phyloP scores from a whole-genome alignment of 129 eudicot genomes.

The Dittrichia graveolens region DNA sequence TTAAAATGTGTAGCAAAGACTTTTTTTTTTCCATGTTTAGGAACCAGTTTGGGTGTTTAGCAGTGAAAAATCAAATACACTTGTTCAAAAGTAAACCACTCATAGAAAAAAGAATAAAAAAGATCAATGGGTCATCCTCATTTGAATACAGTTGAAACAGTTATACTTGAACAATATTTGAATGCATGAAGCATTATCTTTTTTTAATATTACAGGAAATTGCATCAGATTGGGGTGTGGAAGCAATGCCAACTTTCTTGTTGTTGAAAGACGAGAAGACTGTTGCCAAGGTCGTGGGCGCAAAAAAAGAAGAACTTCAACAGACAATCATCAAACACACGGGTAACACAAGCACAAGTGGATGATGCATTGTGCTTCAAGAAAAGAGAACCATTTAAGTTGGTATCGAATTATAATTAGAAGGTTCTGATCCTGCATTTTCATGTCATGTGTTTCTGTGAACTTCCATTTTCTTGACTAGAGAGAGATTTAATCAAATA shows the following conservation, averaged over 20 bases:
- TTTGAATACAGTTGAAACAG: too few relatives aligned
- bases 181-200: neutral
- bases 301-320: constrained; percentile 73
- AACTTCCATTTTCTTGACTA: constrained; percentile 2
- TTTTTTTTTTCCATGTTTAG: too few relatives aligned
- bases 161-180: neutral
- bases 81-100: too few relatives aligned
- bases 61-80: too few relatives aligned
- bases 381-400: neutral
- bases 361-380: constrained; percentile 7
- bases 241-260: constrained; percentile 85
- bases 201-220: constrained; percentile 38
- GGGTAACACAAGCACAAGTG: constrained; percentile 26
- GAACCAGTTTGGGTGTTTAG: too few relatives aligned
- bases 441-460: neutral
- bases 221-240: constrained; percentile 72
- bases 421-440: neutral
- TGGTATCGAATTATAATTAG: neutral
- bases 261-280: constrained; percentile 55
- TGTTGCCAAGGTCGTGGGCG: constrained; percentile 61
- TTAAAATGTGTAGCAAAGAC: too few relatives aligned
- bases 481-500: neutral
- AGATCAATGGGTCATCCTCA: too few relatives aligned
- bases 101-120: too few relatives aligned
- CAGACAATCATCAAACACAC: constrained; percentile 64